Evolutionary conservation across 345 rosid genomes (phyloP).

Genomic region (Eutrema japonicum): DNA sequence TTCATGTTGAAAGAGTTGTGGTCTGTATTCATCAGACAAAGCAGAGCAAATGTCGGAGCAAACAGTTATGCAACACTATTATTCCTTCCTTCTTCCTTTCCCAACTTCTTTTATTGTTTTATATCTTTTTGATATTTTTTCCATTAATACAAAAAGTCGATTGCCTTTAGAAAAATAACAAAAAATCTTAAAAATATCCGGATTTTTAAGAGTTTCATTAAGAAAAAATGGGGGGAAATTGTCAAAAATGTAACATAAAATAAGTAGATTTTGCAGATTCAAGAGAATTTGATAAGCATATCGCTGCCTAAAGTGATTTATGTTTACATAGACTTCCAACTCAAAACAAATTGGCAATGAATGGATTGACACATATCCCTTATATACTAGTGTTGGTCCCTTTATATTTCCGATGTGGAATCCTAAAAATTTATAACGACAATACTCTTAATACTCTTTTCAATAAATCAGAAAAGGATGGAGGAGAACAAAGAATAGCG

Average conservation of each 20-base stretch:
- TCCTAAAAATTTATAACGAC: too few relatives aligned
- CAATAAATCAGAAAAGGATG: slow-evolving; percentile 11
- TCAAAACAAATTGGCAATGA: too few relatives aligned
- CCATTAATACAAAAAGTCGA: not conserved
- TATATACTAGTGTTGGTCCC: too few relatives aligned
- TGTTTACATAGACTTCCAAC: too few relatives aligned
- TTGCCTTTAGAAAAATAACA: not conserved
- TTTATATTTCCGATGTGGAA: too few relatives aligned
- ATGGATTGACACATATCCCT: too few relatives aligned
- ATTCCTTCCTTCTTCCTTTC: slow-evolving; percentile 35
- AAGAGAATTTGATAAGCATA: not conserved
- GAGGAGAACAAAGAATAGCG: not conserved
- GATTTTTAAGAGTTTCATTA: not conserved
- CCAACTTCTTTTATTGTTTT: not conserved
- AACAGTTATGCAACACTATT: slow-evolving; percentile 29
- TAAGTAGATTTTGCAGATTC: not conserved
- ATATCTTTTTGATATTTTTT: not conserved
- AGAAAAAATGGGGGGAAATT: too few relatives aligned
- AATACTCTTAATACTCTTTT: not conserved
- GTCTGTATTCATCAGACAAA: slow-evolving; percentile 47
- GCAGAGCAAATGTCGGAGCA: slow-evolving; percentile 41
- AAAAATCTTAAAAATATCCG: not conserved
- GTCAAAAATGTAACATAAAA: not conserved
- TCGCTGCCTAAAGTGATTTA: not conserved
- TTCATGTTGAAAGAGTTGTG: slow-evolving; percentile 44